These are phyloP conservation scores for Martensiomyces pterosporus DNA, from an alignment of 192 early-diverging fungal genomes.

Conservation along the genomic window DNA sequence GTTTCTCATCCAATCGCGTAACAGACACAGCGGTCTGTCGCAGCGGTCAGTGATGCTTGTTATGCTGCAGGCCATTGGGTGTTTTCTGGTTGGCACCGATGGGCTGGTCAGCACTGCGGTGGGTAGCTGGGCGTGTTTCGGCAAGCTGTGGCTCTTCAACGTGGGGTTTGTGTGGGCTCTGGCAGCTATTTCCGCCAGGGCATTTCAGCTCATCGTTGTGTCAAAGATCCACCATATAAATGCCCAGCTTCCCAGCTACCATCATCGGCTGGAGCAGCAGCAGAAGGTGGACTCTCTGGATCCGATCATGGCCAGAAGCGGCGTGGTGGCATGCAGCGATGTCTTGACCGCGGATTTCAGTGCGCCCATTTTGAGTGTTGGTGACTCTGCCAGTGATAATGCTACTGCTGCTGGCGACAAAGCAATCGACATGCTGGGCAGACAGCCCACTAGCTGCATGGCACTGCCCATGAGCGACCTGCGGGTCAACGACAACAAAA, in stretches of 20 bases:
- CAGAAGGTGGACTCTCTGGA: background rate
- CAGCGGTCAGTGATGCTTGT: background rate
- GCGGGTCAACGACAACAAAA: too few species aligned
- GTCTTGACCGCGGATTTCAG: too few species aligned
- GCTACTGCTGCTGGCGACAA: too few species aligned
- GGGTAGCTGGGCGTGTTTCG: background rate
- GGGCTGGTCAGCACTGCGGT: background rate
- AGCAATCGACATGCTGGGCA: too few species aligned
- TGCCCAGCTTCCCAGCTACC: too few species aligned
- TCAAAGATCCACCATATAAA: background rate
- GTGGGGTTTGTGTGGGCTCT: background rate
- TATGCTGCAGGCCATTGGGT: background rate
- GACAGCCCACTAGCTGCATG: too few species aligned
- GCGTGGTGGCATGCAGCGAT: too few species aligned
- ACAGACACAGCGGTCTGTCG: background rate
- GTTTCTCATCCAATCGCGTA: background rate
- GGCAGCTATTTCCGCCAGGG: background rate
- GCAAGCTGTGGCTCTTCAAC: background rate
- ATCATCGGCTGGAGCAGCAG: background rate
- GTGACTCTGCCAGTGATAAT: too few species aligned
- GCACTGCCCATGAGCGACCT: background rate
- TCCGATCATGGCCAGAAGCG: too few species aligned
- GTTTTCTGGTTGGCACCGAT: background rate
- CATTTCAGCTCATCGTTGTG: background rate
- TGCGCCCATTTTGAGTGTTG: too few species aligned